Percentiles rank a stretch among this genome's conserved stretches.
Conservation (phyloP, 257 asterid genomes). For the Cinchona pubescens region DNA sequence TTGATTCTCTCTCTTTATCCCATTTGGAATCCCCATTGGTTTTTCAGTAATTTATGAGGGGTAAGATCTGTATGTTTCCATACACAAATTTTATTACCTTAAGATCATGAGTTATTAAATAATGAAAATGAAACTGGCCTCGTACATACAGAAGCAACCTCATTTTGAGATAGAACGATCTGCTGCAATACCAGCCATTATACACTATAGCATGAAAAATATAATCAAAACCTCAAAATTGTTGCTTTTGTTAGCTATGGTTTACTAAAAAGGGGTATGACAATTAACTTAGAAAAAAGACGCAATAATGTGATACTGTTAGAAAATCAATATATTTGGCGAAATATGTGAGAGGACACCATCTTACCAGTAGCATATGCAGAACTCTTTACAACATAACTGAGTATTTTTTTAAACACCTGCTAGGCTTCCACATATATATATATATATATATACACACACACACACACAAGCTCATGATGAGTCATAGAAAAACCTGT, state of each 20-base stretch:
- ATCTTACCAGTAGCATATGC: not conserved
- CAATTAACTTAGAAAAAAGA: not conserved
- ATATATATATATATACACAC: too few species aligned
- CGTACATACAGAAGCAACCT: not conserved
- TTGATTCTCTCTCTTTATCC: not conserved
- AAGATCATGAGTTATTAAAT: not conserved
- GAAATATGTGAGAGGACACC: not conserved
- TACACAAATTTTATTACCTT: not conserved
- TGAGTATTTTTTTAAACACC: not conserved
- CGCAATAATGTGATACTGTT: not conserved
- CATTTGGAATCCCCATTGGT: not conserved
- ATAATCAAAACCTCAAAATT: not conserved
- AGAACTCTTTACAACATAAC: constrained; percentile 16
- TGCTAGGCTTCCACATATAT: not conserved
- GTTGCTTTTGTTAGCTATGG: too few species aligned
- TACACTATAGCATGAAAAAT: not conserved
- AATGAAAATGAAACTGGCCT: not conserved
- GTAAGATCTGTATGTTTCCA: not conserved
- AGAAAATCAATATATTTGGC: not conserved
- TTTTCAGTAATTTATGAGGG: not conserved
- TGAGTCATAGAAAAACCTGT: not conserved
- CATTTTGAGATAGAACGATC: not conserved
- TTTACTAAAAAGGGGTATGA: not conserved
- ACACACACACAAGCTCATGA: too few species aligned
- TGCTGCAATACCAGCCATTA: not conserved